Base-by-base conservation (phyloP, 148 eudicot genomes). In the Chenopodium quinoa region DNA sequence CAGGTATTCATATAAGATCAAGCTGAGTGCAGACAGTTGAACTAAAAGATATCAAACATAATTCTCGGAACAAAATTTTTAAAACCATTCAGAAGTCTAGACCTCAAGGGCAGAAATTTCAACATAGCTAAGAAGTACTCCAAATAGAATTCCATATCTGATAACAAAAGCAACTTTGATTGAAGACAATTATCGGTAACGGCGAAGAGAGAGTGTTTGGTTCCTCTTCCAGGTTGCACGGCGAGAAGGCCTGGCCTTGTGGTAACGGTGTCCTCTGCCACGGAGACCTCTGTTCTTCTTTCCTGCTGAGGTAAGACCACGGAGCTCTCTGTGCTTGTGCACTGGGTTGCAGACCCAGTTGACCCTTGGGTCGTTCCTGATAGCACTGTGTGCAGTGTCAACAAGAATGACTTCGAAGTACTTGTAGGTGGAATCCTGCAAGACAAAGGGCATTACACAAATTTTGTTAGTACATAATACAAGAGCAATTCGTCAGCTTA, bases 191-290 rank as follows among this genome's bases (percentile, higher is more conserved):
- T 85, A 89, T 75, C 91, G 89, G 78, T 89, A 89, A 58, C 91
- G 86, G 29, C 88, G 86, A 14, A 89, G 80, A 2, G 89, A 85
- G 20, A 89, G 79, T 54, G 89, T 89, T 58, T 87, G 85, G 88
- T 89, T 89, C 83, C 89, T 89, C 84, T 89, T 89, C 91, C 91
- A 89, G 76, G 89, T 89, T 20, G 88, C 91, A 71, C 91, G 76
- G 80, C 91, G 89, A 64, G 89, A 87, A 4, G 91, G 91, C 16
- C 89, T 84, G 27, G 84, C 81, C 75, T 89, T 86, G 89, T 89
- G 91, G 84, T 89, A 68, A 50, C 81, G 62, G 81, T 86, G 89
- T 17, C 89, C 91, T 73, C 82, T 89, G 23, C 91, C 91, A 34
- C 89, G 86, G 40, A 85, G 86, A 44, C 91, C 91, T 78, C 91